Conservation (phyloP, 306 rosid genomes). For the Rosa rugosa region DNA sequence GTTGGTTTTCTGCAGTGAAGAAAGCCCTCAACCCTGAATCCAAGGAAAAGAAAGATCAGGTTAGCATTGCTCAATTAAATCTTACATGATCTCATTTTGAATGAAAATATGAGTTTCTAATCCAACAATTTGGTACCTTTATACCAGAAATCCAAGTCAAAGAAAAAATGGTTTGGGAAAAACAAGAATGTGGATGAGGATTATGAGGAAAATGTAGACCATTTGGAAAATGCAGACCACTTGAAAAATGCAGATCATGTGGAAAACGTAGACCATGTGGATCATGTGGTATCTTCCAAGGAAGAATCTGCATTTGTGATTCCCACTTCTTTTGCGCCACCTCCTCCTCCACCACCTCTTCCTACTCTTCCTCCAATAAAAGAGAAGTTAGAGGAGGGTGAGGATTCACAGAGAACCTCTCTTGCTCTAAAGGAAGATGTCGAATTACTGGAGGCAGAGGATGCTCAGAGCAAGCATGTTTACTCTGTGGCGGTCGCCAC, state of each 20-base stretch:
- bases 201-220: background rate
- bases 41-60: conserved; percentile 78
- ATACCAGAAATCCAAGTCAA: conserved; percentile 58
- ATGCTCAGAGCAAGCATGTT: conserved; percentile 61
- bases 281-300: conserved; percentile 5
- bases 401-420: conserved; percentile 1
- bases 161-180: conserved; percentile 63
- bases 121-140: background rate
- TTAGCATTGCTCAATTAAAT: conserved; percentile 20
- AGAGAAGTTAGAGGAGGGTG: background rate
- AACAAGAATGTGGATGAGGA: conserved; percentile 30
- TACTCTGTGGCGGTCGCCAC: conserved; percentile 84
- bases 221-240: background rate
- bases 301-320: conserved; percentile 28
- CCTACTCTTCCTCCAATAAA: background rate
- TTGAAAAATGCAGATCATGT: background rate
- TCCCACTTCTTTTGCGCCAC: conserved; percentile 32
- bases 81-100: background rate
- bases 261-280: background rate
- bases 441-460: conserved; percentile 38
- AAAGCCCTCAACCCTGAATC: conserved; percentile 54
- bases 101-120: conserved; percentile 11
- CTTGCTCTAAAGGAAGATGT: conserved; percentile 37
- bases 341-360: background rate
- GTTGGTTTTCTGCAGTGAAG: conserved; percentile 83